Base-by-base conservation (phyloP, 2,329 filamentous ascomycete species). In the Diaporthe nobilis region DNA sequence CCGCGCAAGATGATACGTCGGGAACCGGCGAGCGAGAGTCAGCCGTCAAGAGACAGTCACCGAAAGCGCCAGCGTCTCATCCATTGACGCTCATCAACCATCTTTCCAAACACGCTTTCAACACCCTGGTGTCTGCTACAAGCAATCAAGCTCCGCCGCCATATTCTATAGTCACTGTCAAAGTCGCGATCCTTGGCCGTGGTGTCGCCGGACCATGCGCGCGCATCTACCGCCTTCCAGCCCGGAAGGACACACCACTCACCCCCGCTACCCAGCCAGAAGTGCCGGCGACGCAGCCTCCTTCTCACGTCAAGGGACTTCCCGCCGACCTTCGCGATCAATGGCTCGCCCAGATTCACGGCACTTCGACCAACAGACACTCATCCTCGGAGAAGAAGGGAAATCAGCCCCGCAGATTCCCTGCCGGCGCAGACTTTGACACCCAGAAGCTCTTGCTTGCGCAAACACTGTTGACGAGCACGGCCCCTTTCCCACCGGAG, bases 201-300 rank as follows among this genome's bases (percentile, higher is more conserved):
- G 96, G 97, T 37, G 90, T 93, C 1, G 94, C 93, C 4, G 87
- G 85, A 0, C 86, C 91, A 4, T 94, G 93, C 82, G 95, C 96
- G 5, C 91, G 97, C 49, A 92, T 98, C 78, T 99, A 98, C 84
- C 92, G 94, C 20, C 91, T 98, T 22, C 94, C 96, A n/a, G 83
- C 86, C 1, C 75, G 73, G 2, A 77, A 80, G 17, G 42, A 20
- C 15, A 42, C 60, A 3, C 63, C 80, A 12, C 73, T 75, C 12
- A 77, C 79, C 4, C 79, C 81, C 1, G 81, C 82, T 9, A 81
- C 84, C 4, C 81, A 83, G 34, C 83, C 85, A 31, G 86, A 89
- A 79, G 86, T 90, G 8, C 86, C 88, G 15, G 85, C 87, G 2
- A 87, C 87, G 0, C 81, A 84, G 12, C 86, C 83, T 0, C 83